phyloP scores from a whole-genome alignment of 495 filamentous ascomycete genomes.

The Aspergillus sparsus region DNA sequence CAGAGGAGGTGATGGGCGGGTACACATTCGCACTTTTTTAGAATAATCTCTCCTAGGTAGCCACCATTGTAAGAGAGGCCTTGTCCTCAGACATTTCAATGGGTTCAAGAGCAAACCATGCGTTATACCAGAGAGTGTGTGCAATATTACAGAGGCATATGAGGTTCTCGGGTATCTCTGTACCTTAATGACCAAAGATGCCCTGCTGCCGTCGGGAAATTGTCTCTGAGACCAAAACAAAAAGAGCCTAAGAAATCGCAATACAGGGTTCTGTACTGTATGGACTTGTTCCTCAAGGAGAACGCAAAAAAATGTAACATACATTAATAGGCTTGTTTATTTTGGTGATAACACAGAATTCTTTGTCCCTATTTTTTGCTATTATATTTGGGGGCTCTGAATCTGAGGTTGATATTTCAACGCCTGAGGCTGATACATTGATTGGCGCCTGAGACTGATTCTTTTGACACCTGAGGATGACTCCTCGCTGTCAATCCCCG shows the following conservation, averaged over 20 bases:
- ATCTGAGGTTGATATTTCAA: too few species aligned
- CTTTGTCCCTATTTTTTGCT: neutral
- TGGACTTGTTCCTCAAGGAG: neutral
- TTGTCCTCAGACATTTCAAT: slow-evolving; percentile 9
- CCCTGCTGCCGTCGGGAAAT: neutral
- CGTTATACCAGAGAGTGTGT: slow-evolving; percentile 2
- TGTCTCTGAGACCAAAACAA: neutral
- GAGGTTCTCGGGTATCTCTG: slow-evolving; percentile 6
- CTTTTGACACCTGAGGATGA: too few species aligned
- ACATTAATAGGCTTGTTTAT: neutral
- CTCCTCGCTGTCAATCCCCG: too few species aligned
- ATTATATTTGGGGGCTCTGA: neutral
- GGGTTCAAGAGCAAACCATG: slow-evolving; percentile 5
- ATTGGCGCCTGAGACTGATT: too few species aligned
- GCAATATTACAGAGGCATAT: slow-evolving; percentile 2
- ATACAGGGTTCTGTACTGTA: neutral
- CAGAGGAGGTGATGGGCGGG: neutral
- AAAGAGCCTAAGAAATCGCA: neutral
- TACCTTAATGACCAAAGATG: slow-evolving; percentile 1
- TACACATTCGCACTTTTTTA: neutral
- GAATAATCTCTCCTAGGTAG: neutral
- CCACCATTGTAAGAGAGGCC: slow-evolving; percentile 10
- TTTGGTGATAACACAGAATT: slow-evolving; percentile 2
- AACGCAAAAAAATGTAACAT: slow-evolving; percentile 9
- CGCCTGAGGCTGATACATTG: too few species aligned